Base-by-base conservation (phyloP, 1,284 basidiomycete species). In the Farysia itapuensis region DNA sequence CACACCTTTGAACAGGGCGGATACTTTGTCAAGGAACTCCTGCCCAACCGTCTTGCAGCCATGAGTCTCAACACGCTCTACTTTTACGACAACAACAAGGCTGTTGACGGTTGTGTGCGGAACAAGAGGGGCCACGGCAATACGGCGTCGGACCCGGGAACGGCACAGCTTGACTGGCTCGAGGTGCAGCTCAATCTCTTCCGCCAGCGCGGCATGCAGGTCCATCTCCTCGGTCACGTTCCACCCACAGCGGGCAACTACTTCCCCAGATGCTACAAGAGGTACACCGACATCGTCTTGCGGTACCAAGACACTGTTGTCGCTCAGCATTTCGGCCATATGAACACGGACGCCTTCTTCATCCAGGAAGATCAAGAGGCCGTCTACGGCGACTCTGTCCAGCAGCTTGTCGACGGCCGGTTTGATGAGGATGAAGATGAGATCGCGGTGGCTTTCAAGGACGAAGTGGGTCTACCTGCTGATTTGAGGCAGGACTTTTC, bases 61-160 rank as follows among this genome's bases (percentile, higher is more conserved):
- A 85, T 95, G 73, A 87, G 86, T 61, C 79, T 95, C 50, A 95
- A 94, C 78, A 93, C 91, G 2, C 83, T 95, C 78, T 95, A 90
- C 78, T 93, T 90, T 79, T 95, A 88, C 77, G 86, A 90, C 72
- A 86, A 86, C 24, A 95, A 95, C 79, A 89, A 90, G 79, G 87
- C 88, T 85, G 67, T 72, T 14, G 78, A 79, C 34, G 78, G 79
- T 2, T 79, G 79, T 41, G 44, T 53, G 12, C 38, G 35, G 32
- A 64, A 47, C 18, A 63, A 54, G 30, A 44, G 50, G 1, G 23
- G 30, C 7, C 22, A 42, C 14, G 34, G 28, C 26, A 18, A 29
- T 2, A 49, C 40, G 7, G 31, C 65, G 8, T 45, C 45, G 5
- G 72, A 72, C 28, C 56, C 64, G 5, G 69, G 69, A 2, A 70